Evolutionary conservation across 2,329 filamentous ascomycete species (phyloP).

Genomic region (Trichoderma simmonsii): DNA sequence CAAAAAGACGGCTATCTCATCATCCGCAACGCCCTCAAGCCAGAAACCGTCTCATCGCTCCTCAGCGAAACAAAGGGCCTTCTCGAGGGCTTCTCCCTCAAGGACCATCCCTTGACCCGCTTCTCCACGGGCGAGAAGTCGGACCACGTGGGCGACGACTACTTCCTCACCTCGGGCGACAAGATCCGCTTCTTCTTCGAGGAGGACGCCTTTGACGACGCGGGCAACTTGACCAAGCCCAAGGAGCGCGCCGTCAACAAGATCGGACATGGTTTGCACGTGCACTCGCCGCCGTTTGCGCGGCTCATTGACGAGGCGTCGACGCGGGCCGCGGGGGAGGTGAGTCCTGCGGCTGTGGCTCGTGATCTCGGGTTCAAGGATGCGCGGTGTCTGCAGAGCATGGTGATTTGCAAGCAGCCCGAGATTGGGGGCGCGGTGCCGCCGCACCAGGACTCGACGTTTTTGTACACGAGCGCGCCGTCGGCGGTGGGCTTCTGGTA

Average conservation of each 20-base stretch:
- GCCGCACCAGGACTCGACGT: conserved; percentile 88
- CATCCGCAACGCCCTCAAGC: conserved; percentile 71
- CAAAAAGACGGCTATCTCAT: conserved; percentile 85
- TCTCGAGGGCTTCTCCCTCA: conserved; percentile 72
- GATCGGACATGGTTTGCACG: conserved; percentile 76
- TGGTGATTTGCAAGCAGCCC: conserved; percentile 98
- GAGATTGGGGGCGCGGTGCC: conserved; percentile 91
- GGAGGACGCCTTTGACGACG: conserved; percentile 76
- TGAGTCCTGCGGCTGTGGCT: conserved; percentile 61
- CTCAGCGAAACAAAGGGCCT: conserved; percentile 72
- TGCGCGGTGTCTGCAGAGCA: conserved; percentile 80
- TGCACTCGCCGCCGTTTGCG: conserved; percentile 64
- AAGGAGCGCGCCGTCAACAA: conserved; percentile 87
- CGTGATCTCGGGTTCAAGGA: conserved; percentile 69
- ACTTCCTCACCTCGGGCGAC: conserved; percentile 87
- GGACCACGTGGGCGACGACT: conserved; percentile 86
- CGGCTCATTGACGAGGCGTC: conserved; percentile 51
- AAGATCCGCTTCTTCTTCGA: conserved; percentile 98
- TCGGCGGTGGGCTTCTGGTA: conserved; percentile 97
- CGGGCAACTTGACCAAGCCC: conserved; percentile 67
- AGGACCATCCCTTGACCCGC: conserved; percentile 84
- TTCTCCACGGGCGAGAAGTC: conserved; percentile 79
- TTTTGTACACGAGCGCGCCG: conserved; percentile 85
- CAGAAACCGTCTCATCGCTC: conserved; percentile 62
- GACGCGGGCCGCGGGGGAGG: conserved; percentile 29